Percentiles rank a stretch among this genome's conserved stretches.
phyloP scores from a whole-genome alignment of 2,329 filamentous ascomycete species.

The Fusarium papillatum region DNA sequence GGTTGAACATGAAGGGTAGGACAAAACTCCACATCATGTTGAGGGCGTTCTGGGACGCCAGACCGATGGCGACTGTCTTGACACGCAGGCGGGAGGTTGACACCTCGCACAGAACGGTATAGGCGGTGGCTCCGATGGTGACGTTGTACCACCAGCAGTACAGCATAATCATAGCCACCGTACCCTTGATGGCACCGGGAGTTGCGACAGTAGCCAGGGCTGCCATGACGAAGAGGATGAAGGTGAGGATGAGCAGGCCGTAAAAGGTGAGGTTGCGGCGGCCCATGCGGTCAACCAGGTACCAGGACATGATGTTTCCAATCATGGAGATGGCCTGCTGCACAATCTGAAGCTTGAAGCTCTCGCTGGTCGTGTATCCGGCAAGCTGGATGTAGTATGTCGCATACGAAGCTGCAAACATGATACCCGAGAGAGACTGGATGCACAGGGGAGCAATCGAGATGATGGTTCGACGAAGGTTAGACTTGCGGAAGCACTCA shows the following conservation, averaged over 20 bases:
- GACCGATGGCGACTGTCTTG: constrained; percentile 21
- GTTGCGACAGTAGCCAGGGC: constrained; percentile 47
- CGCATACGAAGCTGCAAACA: constrained; percentile 53
- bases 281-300: constrained; percentile 53
- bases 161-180: constrained; percentile 52
- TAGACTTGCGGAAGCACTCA: constrained; percentile 55
- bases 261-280: constrained; percentile 52
- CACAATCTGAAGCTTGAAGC: constrained; percentile 55
- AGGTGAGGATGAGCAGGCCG: constrained; percentile 48
- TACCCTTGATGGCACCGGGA: constrained; percentile 38
- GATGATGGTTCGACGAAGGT: constrained; percentile 56
- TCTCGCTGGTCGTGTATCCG: constrained; percentile 51
- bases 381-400: constrained; percentile 60
- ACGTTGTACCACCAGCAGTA: constrained; percentile 55
- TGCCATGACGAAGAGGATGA: constrained; percentile 53
- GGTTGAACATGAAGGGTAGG: constrained; percentile 23
- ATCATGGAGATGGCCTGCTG: constrained; percentile 54
- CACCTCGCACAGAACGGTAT: constrained; percentile 17
- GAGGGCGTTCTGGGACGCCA: neutral
- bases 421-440: constrained; percentile 50
- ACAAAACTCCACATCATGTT: constrained; percentile 19
- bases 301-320: constrained; percentile 57
- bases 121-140: constrained; percentile 20
- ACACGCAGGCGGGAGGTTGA: constrained; percentile 12
- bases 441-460: constrained; percentile 52